Evolutionary conservation across 768 basidiomycete species (phyloP).

Genomic region (Flagelloscypha sp.): DNA sequence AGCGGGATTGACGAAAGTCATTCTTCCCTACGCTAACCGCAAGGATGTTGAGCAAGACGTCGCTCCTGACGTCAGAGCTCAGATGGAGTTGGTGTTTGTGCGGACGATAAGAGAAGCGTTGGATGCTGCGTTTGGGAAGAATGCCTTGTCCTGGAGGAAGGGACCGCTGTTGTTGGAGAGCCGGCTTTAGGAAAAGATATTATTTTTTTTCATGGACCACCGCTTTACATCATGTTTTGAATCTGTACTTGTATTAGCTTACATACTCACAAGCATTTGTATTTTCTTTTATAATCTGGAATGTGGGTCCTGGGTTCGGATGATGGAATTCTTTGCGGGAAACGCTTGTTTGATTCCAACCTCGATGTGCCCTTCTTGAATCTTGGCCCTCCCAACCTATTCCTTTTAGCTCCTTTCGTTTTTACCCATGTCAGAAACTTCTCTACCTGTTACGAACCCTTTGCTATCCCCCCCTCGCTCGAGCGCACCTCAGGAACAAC

Average conservation of each 20-base stretch:
- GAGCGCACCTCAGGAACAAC: too few species aligned
- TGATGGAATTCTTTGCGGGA: too few species aligned
- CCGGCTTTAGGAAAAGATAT: conserved; percentile 28
- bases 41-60: conserved; percentile 87
- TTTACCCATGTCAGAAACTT: too few species aligned
- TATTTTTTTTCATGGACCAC: not conserved
- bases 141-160: conserved; percentile 56
- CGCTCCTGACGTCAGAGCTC: conserved; percentile 57
- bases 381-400: too few species aligned
- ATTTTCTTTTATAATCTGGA: too few species aligned
- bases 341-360: too few species aligned
- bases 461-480: too few species aligned
- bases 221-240: not conserved
- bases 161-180: conserved; percentile 44
- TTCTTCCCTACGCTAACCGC: conserved; percentile 76
- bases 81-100: conserved; percentile 80
- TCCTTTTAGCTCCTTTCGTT: too few species aligned
- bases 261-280: too few species aligned
- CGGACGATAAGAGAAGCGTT: conserved; percentile 71
- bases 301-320: too few species aligned
- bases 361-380: too few species aligned
- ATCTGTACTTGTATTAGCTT: not conserved
- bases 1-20: conserved; percentile 73
- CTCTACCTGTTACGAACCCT: too few species aligned
- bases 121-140: conserved; percentile 75